These are phyloP conservation scores for Miamiensis avidus DNA, from an alignment of 169 alveolate species.

Conservation along the genomic window DNA sequence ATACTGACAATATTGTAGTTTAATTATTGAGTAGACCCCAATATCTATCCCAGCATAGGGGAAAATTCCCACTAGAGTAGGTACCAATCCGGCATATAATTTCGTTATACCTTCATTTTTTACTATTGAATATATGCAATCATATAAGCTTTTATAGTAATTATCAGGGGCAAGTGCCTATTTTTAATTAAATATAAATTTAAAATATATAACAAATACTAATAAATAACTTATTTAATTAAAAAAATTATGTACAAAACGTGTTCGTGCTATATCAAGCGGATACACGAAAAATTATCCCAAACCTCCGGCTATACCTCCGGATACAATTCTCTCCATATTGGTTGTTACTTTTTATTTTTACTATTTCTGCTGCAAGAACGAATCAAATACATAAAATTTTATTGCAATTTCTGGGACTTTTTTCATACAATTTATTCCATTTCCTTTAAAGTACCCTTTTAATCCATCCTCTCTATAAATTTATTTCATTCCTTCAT, in stretches of 20 bases:
- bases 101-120: background rate
- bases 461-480: background rate
- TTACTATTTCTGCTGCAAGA: background rate
- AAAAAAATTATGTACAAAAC: background rate
- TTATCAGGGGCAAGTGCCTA: background rate
- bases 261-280: background rate
- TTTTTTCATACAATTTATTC: background rate
- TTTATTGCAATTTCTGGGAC: background rate
- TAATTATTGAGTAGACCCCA: background rate
- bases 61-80: background rate
- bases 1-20: background rate
- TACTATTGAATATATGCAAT: background rate
- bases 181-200: no score
- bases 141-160: background rate
- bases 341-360: background rate
- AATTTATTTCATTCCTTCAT: background rate
- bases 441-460: background rate
- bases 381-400: background rate
- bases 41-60: background rate
- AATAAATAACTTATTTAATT: no score
- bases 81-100: background rate
- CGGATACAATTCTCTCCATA: background rate
- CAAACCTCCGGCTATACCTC: background rate
- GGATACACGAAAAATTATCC: background rate
- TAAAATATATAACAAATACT: no score